Base-by-base conservation (phyloP, 2,329 filamentous ascomycete species). In the Aspergillus persii region DNA sequence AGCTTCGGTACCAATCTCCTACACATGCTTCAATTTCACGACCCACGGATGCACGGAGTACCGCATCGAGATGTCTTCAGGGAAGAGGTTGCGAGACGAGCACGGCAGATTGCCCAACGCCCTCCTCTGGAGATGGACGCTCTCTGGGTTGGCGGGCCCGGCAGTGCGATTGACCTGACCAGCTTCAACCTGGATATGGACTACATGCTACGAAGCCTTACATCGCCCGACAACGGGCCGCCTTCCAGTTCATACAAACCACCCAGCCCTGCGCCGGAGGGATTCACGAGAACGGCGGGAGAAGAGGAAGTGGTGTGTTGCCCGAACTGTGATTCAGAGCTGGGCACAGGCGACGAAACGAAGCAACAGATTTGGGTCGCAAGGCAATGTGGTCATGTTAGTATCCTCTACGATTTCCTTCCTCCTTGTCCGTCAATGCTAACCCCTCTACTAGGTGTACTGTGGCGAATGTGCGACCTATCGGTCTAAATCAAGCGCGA, bases 331-430 rank as follows among this genome's bases (percentile, higher is more conserved):
- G 88, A 89, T 18, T 84, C 90, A 59, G 94, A 98, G 76, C 79
- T 99, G 15, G 89, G 91, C 5, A 86, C 89, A 53, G 90, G 92
- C 12, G 86, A 82, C 56, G 80, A 82, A 30, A 72, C 80, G 36
- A 92, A 96, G 75, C 88, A 91, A 70, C 90, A 96, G 68, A 94
- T 98, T 62, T 98, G 93, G 92, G 89, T 95, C 0, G 83, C 95
- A 39, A 96, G 93, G 76, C 84, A 84, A 54, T 99, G 95, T 73
- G 95, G 95, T 64, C 95, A 99, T 79, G 95, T 98, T 83, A 75
- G 85, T 81, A 48, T 46, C 29, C 29, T 11, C 27, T 8, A 46
- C 15, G 27, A 33, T 9, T 3, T 18, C 26, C 27, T 15, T 5
- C 7, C 49, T 48, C 4, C 31, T 12, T 26, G 33, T 44, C 48